These are phyloP conservation scores for Apiotrichum akiyoshidainum DNA, from an alignment of 1,284 basidiomycete species.

Conservation along the genomic window DNA sequence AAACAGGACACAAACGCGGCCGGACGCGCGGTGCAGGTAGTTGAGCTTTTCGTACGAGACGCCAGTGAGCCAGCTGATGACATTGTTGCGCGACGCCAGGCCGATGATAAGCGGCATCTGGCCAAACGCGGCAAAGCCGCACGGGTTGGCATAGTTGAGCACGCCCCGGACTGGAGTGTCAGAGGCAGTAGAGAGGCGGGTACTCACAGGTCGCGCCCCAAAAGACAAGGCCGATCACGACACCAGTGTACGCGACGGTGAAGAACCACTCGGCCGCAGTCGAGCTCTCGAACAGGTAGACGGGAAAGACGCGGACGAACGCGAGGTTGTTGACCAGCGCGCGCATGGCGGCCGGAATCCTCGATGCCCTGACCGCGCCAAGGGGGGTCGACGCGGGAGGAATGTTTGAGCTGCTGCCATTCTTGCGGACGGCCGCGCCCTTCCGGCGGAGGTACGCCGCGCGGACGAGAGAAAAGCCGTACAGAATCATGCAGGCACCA, in stretches of 20 bases:
- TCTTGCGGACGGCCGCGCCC: not conserved
- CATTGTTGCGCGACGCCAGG: constrained; percentile 64
- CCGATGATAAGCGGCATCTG: constrained; percentile 62
- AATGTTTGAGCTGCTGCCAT: not conserved
- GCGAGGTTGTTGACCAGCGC: constrained; percentile 14
- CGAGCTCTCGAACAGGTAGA: constrained; percentile 9
- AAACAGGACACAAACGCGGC: constrained; percentile 29
- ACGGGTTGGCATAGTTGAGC: constrained; percentile 12
- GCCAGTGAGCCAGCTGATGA: constrained; percentile 62
- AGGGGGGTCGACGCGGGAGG: not conserved
- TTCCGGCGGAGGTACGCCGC: constrained; percentile 13
- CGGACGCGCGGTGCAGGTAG: constrained; percentile 41
- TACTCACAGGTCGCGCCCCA: constrained; percentile 9
- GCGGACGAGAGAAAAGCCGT: constrained; percentile 3
- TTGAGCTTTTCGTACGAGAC: constrained; percentile 59
- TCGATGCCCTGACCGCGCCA: not conserved
- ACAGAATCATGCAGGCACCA: constrained; percentile 4
- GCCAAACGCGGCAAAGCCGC: not conserved
- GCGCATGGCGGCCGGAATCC: constrained; percentile 4
- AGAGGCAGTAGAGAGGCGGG: not conserved
- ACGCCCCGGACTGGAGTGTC: constrained; percentile 7
- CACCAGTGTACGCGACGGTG: constrained; percentile 16
- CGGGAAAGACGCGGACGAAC: constrained; percentile 19
- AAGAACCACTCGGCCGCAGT: constrained; percentile 17
- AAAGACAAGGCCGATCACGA: constrained; percentile 16